Evolutionary conservation across 805 yeast species (phyloP).

Genomic region (Candida jianshihensis): DNA sequence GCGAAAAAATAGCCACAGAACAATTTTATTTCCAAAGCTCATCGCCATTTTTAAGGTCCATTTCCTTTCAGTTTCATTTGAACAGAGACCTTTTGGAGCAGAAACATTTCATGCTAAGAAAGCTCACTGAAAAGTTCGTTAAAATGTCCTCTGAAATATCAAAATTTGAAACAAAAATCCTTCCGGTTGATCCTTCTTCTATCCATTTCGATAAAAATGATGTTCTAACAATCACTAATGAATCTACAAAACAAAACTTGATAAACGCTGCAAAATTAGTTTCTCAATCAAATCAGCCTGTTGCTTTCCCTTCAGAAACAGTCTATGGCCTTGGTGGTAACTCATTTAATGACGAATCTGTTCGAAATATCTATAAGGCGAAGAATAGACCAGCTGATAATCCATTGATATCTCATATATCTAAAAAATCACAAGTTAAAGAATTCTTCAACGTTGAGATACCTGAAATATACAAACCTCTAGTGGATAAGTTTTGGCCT

Average conservation of each 20-base stretch:
- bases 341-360: conserved; percentile 67
- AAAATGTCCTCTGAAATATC: conserved; percentile 2
- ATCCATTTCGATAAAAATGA: conserved; percentile 16
- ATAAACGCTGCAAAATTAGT: conserved; percentile 53
- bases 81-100: too few species aligned
- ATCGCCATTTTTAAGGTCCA: too few species aligned
- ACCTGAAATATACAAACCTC: conserved; percentile 60
- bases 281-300: conserved; percentile 45
- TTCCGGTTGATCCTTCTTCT: conserved; percentile 15
- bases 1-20: too few species aligned
- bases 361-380: conserved; percentile 71
- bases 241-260: conserved; percentile 44
- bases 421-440: conserved; percentile 67
- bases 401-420: conserved; percentile 86
- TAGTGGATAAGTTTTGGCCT: conserved; percentile 81
- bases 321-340: conserved; percentile 95
- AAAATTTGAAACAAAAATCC: conserved; percentile 11
- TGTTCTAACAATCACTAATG: conserved; percentile 41
- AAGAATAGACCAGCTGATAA: conserved; percentile 94
- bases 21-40: too few species aligned
- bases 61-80: too few species aligned
- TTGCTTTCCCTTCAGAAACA: conserved; percentile 96
- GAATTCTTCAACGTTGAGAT: conserved; percentile 47
- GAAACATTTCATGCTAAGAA: neutral
- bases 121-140: neutral